Evolutionary conservation across 345 rosid species (phyloP).

Genomic region (Hevea brasiliensis): DNA sequence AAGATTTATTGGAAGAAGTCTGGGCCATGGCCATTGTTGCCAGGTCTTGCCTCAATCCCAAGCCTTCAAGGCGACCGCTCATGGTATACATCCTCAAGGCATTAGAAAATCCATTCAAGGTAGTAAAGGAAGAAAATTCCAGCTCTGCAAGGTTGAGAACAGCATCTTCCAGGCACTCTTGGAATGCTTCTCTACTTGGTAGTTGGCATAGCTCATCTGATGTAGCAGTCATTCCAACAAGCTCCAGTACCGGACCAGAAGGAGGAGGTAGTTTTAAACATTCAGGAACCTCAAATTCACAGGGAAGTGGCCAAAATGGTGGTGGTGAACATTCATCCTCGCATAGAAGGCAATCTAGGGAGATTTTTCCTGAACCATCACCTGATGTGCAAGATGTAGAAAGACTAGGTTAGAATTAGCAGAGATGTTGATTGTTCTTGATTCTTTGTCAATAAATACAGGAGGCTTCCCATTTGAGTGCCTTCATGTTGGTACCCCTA

Average conservation of each 20-base stretch:
- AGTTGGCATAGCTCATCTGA: conserved; percentile 97
- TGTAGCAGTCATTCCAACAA: conserved; percentile 46
- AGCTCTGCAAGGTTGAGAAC: conserved; percentile 81
- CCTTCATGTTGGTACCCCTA: conserved; percentile 5
- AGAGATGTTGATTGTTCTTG: conserved; percentile 32
- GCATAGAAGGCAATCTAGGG: conserved; percentile 72
- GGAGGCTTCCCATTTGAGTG: conserved; percentile 41
- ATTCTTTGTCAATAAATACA: conserved; percentile 66
- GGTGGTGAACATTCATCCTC: conserved; percentile 75
- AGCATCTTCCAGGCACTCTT: conserved; percentile 82
- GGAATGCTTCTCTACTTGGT: conserved; percentile 91
- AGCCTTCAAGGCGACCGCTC: conserved; percentile 83
- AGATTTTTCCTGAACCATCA: conserved; percentile 79
- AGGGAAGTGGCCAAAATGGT: conserved; percentile 67
- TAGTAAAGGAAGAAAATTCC: conserved; percentile 74
- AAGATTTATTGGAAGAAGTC: conserved; percentile 92
- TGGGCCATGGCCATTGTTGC: conserved; percentile 99
- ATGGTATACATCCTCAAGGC: conserved; percentile 95
- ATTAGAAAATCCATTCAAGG: conserved; percentile 84
- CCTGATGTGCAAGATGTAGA: conserved; percentile 50
- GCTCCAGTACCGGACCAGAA: conserved; percentile 38
- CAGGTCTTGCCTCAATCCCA: conserved; percentile 90
- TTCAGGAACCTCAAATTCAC: conserved; percentile 72
- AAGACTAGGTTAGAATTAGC: conserved; percentile 45
- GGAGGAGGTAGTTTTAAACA: conserved; percentile 62